Conservation (phyloP, 2,329 filamentous ascomycete genomes). For the Xylariaceae sp. region DNA sequence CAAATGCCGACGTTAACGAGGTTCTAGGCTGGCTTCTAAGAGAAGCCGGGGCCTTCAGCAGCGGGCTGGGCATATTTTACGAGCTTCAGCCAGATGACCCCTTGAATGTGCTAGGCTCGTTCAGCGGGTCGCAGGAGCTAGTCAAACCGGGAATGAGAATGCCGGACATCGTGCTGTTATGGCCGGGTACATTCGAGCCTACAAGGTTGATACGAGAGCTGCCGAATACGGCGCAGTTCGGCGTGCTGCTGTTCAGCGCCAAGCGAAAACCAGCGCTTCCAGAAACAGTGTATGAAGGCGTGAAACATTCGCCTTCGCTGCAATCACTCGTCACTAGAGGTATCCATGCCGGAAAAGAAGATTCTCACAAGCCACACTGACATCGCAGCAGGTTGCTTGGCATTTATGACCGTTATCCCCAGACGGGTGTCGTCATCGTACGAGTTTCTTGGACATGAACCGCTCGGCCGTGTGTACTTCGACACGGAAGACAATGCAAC, state of each 20-base stretch:
- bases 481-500: constrained; percentile 14
- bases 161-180: constrained; percentile 48
- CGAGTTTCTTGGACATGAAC: constrained; percentile 19
- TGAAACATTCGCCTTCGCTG: constrained; percentile 12
- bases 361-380: not conserved
- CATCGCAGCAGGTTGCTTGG: constrained; percentile 12
- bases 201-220: constrained; percentile 49
- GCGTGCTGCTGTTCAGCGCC: constrained; percentile 43
- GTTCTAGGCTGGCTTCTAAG: constrained; percentile 59
- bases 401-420: constrained; percentile 28
- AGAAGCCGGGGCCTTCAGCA: constrained; percentile 28
- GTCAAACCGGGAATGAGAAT: constrained; percentile 46
- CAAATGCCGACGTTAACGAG: constrained; percentile 43
- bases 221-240: constrained; percentile 46
- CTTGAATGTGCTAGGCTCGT: constrained; percentile 43
- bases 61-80: constrained; percentile 58
- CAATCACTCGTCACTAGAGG: constrained; percentile 7
- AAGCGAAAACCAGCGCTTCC: constrained; percentile 5
- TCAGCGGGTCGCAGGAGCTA: constrained; percentile 9
- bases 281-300: constrained; percentile 1
- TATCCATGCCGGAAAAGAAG: not conserved
- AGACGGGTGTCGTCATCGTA: constrained; percentile 21
- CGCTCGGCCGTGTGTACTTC: constrained; percentile 25
- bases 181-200: constrained; percentile 47
- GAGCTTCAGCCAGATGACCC: constrained; percentile 41